Evolutionary conservation across 345 rosid species (phyloP).

Genomic region (Aquilaria sinensis): DNA sequence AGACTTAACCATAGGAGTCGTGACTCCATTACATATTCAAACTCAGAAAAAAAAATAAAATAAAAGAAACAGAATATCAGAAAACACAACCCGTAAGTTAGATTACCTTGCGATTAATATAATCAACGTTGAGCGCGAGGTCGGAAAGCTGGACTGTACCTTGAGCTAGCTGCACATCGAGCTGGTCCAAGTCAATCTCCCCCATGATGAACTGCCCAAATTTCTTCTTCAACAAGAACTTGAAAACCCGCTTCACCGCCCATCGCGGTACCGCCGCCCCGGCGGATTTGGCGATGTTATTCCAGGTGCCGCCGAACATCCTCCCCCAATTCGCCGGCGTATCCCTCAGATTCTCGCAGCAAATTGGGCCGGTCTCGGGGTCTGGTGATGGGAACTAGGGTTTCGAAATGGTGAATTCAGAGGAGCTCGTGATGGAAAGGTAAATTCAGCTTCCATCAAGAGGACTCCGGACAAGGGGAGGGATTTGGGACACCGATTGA

Average conservation of each 20-base stretch:
- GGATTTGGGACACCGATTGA: not conserved
- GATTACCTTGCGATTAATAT: conserved; percentile 61
- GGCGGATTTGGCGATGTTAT: conserved; percentile 61
- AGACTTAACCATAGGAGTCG: conserved; percentile 1
- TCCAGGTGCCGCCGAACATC: conserved; percentile 54
- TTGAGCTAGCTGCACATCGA: conserved; percentile 78
- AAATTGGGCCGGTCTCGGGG: conserved; percentile 2
- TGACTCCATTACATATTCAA: not conserved
- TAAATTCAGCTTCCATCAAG: conserved; percentile 23
- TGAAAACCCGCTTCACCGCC: conserved; percentile 83
- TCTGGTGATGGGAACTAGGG: not conserved
- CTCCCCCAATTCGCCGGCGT: not conserved
- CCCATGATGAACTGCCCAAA: conserved; percentile 75
- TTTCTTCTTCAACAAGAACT: conserved; percentile 89
- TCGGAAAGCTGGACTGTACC: conserved; percentile 80
- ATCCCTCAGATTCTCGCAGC: not conserved
- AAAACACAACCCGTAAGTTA: not conserved
- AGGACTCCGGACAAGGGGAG: conserved; percentile 1
- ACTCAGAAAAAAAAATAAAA: not conserved
- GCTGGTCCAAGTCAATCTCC: conserved; percentile 90
- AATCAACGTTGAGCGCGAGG: conserved; percentile 83
- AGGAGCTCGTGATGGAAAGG: conserved; percentile 20
- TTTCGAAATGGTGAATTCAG: not conserved
- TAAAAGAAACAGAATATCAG: not conserved
- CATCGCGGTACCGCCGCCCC: conserved; percentile 73